A percentile compares a stretch with the other conserved stretches of the same genome.
Conservation (phyloP, 2,329 filamentous ascomycete species). For the Coniochaeta pulveracea region DNA sequence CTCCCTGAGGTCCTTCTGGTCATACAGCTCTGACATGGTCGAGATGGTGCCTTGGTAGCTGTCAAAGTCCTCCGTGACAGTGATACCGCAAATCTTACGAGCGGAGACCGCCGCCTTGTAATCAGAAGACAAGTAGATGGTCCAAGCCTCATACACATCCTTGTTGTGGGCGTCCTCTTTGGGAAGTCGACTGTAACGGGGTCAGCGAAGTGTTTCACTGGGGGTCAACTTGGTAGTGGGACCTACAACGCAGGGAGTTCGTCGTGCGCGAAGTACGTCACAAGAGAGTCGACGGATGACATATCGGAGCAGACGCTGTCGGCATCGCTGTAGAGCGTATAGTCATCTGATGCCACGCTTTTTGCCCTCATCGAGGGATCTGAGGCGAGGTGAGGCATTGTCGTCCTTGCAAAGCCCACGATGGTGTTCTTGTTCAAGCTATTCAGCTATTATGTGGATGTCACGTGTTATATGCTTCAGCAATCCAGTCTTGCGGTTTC, state of each 20-base stretch:
- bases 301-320: conserved; percentile 7
- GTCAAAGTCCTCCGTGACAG: conserved; percentile 6
- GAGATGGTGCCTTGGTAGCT: neutral
- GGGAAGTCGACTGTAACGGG: conserved; percentile 9
- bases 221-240: neutral
- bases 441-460: neutral
- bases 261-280: neutral
- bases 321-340: conserved; percentile 7
- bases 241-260: conserved; percentile 8
- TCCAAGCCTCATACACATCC: conserved; percentile 17
- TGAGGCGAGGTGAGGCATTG: neutral
- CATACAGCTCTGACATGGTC: conserved; percentile 6
- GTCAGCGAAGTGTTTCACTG: conserved; percentile 3
- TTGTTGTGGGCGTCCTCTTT: conserved; percentile 9
- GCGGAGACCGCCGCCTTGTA: conserved; percentile 5
- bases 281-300: conserved; percentile 3
- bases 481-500: no score
- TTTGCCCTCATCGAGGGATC: neutral
- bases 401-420: neutral
- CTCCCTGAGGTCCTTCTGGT: conserved; percentile 14
- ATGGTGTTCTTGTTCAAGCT: neutral
- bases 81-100: conserved; percentile 11
- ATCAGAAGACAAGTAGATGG: conserved; percentile 9
- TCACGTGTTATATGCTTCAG: neutral
- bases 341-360: conserved; percentile 4